These are phyloP conservation scores for Xylariomycetidae sp. DNA, from an alignment of 2,329 filamentous ascomycete species.

Conservation along the genomic window DNA sequence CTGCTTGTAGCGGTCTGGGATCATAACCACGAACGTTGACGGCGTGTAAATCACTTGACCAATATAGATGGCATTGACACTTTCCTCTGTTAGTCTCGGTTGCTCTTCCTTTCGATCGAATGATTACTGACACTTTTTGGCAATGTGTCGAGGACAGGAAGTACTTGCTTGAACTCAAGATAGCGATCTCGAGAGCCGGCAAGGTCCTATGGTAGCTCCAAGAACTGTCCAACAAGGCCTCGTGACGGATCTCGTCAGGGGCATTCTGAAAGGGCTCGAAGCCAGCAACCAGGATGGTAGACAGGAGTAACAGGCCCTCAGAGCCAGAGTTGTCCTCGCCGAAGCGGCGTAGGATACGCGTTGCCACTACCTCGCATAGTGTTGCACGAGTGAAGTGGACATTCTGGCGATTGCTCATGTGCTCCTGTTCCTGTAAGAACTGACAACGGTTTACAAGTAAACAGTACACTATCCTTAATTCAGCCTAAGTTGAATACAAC, in stretches of 20 bases:
- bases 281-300: conserved; percentile 75
- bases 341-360: conserved; percentile 71
- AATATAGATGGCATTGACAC: conserved; percentile 74
- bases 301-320: conserved; percentile 66
- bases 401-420: conserved; percentile 73
- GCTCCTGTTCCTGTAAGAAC: conserved; percentile 73
- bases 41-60: conserved; percentile 80
- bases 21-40: conserved; percentile 74
- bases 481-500: too few species aligned
- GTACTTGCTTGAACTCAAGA: conserved; percentile 74
- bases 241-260: conserved; percentile 58
- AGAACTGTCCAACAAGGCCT: conserved; percentile 46
- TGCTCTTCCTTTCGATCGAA: too few species aligned
- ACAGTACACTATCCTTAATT: conserved; percentile 85
- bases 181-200: conserved; percentile 77
- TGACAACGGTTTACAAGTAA: conserved; percentile 76
- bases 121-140: conserved; percentile 59
- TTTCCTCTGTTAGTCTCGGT: conserved; percentile 19
- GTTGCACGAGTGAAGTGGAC: conserved; percentile 74
- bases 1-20: conserved; percentile 81
- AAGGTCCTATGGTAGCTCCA: conserved; percentile 55
- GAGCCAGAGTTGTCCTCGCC: conserved; percentile 72
- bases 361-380: conserved; percentile 76
- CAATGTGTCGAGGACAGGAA: conserved; percentile 75
- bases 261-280: conserved; percentile 86